Evolutionary conservation across 805 yeast species (phyloP).

Genomic region (Ogataea naganishii): DNA sequence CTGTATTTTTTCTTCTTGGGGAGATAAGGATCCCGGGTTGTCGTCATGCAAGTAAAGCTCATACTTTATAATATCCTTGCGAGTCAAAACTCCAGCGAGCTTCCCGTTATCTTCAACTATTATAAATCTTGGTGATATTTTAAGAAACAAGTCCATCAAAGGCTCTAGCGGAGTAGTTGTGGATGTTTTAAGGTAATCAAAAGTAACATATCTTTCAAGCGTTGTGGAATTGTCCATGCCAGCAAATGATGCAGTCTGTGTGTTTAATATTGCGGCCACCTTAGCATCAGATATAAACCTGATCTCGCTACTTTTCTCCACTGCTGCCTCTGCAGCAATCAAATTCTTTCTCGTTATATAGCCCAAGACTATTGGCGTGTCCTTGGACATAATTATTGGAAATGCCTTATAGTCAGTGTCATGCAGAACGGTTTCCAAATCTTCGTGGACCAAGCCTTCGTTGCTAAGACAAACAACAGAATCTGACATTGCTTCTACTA

Average conservation of each 20-base stretch:
- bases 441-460: conserved; percentile 23
- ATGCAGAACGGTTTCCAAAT: conserved; percentile 24
- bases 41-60: conserved; percentile 29
- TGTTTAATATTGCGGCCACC: too few species aligned
- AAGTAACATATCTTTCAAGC: conserved; percentile 31
- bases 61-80: conserved; percentile 73
- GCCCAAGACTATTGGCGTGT: conserved; percentile 34
- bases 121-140: conserved; percentile 72
- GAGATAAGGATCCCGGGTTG: conserved; percentile 12
- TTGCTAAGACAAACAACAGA: conserved; percentile 29
- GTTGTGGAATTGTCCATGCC: conserved; percentile 7
- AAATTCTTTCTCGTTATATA: conserved; percentile 35
- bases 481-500: conserved; percentile 56
- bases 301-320: conserved; percentile 5
- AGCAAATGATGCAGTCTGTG: too few species aligned
- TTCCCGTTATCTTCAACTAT: conserved; percentile 55
- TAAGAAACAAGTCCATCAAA: conserved; percentile 59
- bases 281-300: conserved; percentile 9
- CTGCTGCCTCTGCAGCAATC: conserved; percentile 16
- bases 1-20: conserved; percentile 14
- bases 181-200: conserved; percentile 55
- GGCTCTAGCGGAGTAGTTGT: conserved; percentile 48
- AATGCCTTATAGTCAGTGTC: conserved; percentile 35
- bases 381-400: conserved; percentile 41
- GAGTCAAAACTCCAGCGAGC: conserved; percentile 68